Conservation (phyloP, 148 eudicot species). For the Salicornia ramosissima region DNA sequence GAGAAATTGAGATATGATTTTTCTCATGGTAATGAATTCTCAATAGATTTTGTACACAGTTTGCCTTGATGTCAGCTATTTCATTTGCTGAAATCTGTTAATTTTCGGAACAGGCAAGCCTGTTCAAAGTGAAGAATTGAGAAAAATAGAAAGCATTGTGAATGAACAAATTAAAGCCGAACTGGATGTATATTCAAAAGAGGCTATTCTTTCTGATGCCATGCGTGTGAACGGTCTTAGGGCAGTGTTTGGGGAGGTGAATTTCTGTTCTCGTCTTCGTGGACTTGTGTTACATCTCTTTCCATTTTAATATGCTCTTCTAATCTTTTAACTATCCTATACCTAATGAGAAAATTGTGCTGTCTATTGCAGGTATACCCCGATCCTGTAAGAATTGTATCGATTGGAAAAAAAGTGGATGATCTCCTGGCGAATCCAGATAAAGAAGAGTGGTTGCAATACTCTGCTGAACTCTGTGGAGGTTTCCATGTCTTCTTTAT, state of each 20-base stretch:
- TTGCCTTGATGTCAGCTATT: not conserved
- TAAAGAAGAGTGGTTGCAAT: slow-evolving; percentile 62
- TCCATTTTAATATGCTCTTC: not conserved
- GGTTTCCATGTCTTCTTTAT: slow-evolving; percentile 36
- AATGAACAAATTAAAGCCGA: slow-evolving; percentile 88
- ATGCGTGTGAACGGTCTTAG: slow-evolving; percentile 80
- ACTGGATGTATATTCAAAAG: slow-evolving; percentile 75
- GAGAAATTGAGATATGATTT: slow-evolving; percentile 94
- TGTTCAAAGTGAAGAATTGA: slow-evolving; percentile 75
- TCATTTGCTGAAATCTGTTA: slow-evolving; percentile 5
- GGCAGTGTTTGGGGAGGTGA: slow-evolving; percentile 98
- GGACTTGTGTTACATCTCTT: not conserved
- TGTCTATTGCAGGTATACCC: slow-evolving; percentile 67
- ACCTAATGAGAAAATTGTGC: slow-evolving; percentile 12
- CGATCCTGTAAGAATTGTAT: slow-evolving; percentile 90
- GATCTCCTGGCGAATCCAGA: slow-evolving; percentile 78
- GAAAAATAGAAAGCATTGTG: slow-evolving; percentile 72
- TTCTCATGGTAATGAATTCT: slow-evolving; percentile 64
- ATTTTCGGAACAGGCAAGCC: slow-evolving; percentile 60
- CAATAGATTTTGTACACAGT: not conserved
- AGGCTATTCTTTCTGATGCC: slow-evolving; percentile 75
- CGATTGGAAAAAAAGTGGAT: slow-evolving; percentile 80
- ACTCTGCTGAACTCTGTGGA: slow-evolving; percentile 94
- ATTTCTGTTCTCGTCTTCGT: slow-evolving; percentile 6
- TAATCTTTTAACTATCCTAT: not conserved